Evolutionary conservation across 1,284 basidiomycete species (phyloP).

Genomic region (Ustilago shanxiensis): DNA sequence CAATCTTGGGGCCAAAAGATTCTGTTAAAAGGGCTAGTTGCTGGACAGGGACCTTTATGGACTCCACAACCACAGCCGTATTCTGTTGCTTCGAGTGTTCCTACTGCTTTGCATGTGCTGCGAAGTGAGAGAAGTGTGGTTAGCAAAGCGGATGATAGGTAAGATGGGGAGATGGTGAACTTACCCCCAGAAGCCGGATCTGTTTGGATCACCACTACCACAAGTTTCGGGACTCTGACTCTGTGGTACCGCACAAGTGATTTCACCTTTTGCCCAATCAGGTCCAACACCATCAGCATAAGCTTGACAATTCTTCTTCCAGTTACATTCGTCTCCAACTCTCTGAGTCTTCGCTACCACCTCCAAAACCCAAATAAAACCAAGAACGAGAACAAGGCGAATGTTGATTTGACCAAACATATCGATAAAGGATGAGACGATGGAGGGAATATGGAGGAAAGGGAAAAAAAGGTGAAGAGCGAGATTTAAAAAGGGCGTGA

Average conservation of each 20-base stretch:
- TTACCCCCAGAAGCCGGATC: slow-evolving; percentile 33
- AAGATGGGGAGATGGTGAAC: background rate
- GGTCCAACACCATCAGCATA: slow-evolving; percentile 19
- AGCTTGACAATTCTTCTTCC: slow-evolving; percentile 22
- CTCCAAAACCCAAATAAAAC: background rate
- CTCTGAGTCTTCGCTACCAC: slow-evolving; percentile 15
- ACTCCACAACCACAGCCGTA: slow-evolving; percentile 49
- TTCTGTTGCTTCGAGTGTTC: slow-evolving; percentile 20
- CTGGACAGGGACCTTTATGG: slow-evolving; percentile 20
- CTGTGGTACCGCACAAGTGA: slow-evolving; percentile 36
- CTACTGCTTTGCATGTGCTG: slow-evolving; percentile 35
- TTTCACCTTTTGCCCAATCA: slow-evolving; percentile 9
- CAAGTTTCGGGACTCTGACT: slow-evolving; percentile 22
- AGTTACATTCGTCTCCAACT: slow-evolving; percentile 33
- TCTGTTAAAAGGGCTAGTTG: slow-evolving; percentile 1
- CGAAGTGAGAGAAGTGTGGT: background rate
- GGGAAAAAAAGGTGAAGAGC: background rate
- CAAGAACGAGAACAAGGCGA: no score
- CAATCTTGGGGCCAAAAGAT: slow-evolving; percentile 40
- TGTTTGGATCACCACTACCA: background rate
- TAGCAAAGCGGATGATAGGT: no score
- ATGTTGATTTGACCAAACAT: no score
- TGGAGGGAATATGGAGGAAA: background rate
- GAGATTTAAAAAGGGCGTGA: background rate
- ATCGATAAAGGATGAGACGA: no score